Evolutionary conservation across 1,139 yeast species (phyloP), one percentile per base, ranked within the genome.

Genomic region (Pichia cactophila): DNA sequence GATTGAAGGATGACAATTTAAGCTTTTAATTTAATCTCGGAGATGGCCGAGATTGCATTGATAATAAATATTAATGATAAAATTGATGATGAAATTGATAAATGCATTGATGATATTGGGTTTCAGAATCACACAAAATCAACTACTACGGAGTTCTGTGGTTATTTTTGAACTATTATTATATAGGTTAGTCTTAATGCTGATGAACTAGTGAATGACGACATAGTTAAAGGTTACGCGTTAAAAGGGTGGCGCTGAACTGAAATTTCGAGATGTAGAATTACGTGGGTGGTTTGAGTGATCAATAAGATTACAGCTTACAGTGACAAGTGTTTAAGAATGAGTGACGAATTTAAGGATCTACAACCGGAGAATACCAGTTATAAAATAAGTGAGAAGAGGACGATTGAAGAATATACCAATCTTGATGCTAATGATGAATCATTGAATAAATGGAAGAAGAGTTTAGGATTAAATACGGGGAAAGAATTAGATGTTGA

Each of bases 361-460:
- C 73, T 82, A 58, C 72, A 75, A 36, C 82, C 85, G 11, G 89
- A 83, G 61, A 71, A 74, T 53, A 77, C 74, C 41, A 84, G 83
- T 12, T 89, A 87, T 73, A 80, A 78, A 56, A 92, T 88, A 26
- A 79, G 86, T 5, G 92, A 84, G 56, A 88, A 88, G 72, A 88
- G 88, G 65, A 86, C 95, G 36, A 76, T 89, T 50, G 90, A 80
- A 46, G 96, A 89, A 65, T 89, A 89, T 68, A 79, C 86, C 54
- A 77, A 81, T 54, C 68, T 89, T 58, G 97, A 89, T 64, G 94
- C 94, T 8, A 87, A 88, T 59, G 97, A 89, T 64, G 96, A 87
- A 67, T 84, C 95, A 41, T 73, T 90, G 58, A 87, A 86, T 56
- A 87, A 86, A 66, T 90, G 97, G 97, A 90, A 90, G 69, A 88